Evolutionary conservation across 2,329 filamentous ascomycete genomes (phyloP).

Genomic region (Elsinoe perseae): DNA sequence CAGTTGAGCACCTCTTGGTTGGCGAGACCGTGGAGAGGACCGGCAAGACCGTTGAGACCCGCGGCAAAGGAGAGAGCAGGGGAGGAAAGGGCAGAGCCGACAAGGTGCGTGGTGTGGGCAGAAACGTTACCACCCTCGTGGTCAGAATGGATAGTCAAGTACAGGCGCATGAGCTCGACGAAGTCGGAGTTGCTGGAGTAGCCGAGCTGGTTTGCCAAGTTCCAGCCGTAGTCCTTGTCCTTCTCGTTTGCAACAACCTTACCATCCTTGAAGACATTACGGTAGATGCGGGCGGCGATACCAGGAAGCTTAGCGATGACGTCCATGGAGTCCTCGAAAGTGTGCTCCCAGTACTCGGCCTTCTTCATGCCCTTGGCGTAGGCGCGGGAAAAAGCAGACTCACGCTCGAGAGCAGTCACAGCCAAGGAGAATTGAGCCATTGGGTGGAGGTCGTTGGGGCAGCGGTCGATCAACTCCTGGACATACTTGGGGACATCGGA

Average conservation of each 20-base stretch:
- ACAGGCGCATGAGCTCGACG: conserved; percentile 94
- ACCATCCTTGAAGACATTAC: conserved; percentile 99
- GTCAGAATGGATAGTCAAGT: conserved; percentile 99
- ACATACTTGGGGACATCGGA: conserved; percentile 96
- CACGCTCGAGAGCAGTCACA: conserved; percentile 96
- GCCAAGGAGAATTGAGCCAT: conserved; percentile 99
- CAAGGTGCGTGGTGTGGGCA: conserved; percentile 97
- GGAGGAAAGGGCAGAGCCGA: conserved; percentile 92
- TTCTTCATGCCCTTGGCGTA: conserved; percentile 99
- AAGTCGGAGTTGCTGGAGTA: conserved; percentile 95
- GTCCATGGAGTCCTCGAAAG: conserved; percentile 99
- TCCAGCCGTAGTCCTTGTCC: conserved; percentile 99
- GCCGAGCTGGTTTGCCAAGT: conserved; percentile 98
- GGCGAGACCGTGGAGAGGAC: conserved; percentile 95
- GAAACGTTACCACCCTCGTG: conserved; percentile 99
- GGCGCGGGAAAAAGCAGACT: conserved; percentile 94
- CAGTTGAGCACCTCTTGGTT: conserved; percentile 99
- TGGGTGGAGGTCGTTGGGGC: conserved; percentile 96
- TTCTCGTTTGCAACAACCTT: conserved; percentile 94
- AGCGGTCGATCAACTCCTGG: conserved; percentile 99
- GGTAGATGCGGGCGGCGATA: conserved; percentile 97
- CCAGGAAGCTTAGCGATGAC: conserved; percentile 98
- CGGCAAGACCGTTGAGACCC: conserved; percentile 95
- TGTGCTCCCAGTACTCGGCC: conserved; percentile 99
- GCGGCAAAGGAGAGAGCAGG: conserved; percentile 94